Base-by-base conservation (phyloP, 345 rosid species). In the Carallia brachiata region DNA sequence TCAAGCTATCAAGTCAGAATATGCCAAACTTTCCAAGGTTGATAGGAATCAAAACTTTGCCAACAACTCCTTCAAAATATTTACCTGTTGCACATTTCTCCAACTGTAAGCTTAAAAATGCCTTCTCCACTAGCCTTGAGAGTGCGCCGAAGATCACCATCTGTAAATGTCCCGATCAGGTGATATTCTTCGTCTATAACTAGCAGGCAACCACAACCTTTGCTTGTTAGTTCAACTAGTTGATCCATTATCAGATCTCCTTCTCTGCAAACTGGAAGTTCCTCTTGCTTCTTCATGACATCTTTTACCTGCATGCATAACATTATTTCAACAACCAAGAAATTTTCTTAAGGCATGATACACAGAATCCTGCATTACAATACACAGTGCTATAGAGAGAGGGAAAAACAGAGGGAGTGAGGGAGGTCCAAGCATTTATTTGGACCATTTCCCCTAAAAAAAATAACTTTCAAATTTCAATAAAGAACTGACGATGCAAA, bases 51-150 rank as follows among this genome's bases (percentile, higher is more conserved):
- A n/a, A n/a, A 54, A 54, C 58, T 54, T 5, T 6, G 30, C 2
- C 4, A 54, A 54, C 58, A 54, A 54, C 58, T 0, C 16, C 6
- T 18, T 6, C 58, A 54, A 19, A 6, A 54, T n/a, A 23, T 54
- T 63, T 76, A 90, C 97, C 91, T 92, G 86, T 85, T 88, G 85
- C 98, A 92, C 97, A 87, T 92, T 74, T 89, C 86, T 18, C 98
- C 99, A 8, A 95, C 97, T 3, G 88, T 84, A 77, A 90, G 99
- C 83, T 86, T 85, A 76, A 95, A 95, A 76, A 90, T 92, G 65
- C 81, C 98, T 83, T 90, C 97, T 23, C 89, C 88, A 23, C 87
- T 89, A 40, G 96, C 88, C 71, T 92, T 90, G 64, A 92, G 99
- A 59, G 97, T 89, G 7, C 98, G 91, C 8, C 96, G 90, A 71